Evolutionary conservation across 225 moss, liverwort and hornwort species (phyloP).

Genomic region (Pseudoscleropodium purum): DNA sequence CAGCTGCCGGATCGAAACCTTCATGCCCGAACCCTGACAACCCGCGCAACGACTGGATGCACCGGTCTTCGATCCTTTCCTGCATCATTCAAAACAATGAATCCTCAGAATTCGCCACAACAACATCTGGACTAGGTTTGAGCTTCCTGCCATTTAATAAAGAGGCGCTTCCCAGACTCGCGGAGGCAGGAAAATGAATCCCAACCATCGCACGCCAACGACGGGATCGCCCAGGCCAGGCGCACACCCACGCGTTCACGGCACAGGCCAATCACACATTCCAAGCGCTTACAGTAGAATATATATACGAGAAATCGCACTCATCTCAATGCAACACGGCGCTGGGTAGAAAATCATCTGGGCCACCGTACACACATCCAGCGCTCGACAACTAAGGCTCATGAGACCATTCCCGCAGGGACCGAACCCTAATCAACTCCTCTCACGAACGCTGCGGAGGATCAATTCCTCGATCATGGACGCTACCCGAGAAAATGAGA

Average conservation of each 20-base stretch:
- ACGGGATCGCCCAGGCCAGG: neutral
- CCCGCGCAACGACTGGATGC: constrained; percentile 75
- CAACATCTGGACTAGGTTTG: too few relatives aligned
- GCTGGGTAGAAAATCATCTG: neutral
- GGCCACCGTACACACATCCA: neutral
- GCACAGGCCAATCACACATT: neutral
- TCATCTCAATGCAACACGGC: neutral
- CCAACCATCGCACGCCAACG: neutral
- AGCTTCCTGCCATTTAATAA: neutral
- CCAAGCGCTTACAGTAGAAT: neutral
- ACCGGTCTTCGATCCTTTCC: constrained; percentile 86
- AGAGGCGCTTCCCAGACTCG: neutral
- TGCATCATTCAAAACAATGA: neutral
- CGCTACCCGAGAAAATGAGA: neutral
- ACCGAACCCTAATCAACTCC: neutral
- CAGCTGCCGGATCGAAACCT: constrained; percentile 76
- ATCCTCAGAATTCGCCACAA: neutral
- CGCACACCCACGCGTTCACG: neutral
- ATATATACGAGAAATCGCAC: neutral
- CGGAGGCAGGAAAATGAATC: neutral
- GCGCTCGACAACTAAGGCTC: neutral
- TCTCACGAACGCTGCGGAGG: too few relatives aligned
- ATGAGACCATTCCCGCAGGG: neutral
- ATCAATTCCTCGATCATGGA: neutral
- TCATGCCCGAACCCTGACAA: constrained; percentile 89